Evolutionary conservation across 768 basidiomycete species (phyloP).

Genomic region (Leccinum barrowsii): DNA sequence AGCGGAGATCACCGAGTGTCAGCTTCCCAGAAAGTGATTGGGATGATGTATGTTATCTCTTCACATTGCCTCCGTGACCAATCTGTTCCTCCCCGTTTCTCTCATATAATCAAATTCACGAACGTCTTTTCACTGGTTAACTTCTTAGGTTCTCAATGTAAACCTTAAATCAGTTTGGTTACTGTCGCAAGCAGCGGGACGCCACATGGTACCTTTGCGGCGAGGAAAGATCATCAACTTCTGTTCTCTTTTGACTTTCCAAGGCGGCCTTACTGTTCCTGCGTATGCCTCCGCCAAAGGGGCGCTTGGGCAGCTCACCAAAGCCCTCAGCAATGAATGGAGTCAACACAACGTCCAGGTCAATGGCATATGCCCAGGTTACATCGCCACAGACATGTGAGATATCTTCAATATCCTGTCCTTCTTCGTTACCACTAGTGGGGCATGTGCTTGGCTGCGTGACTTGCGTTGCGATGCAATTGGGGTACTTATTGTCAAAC

Average conservation of each 20-base stretch:
- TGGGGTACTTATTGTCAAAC: slow-evolving; percentile 8
- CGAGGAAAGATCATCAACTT: slow-evolving; percentile 74
- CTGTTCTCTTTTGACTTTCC: slow-evolving; percentile 48
- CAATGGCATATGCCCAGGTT: slow-evolving; percentile 85
- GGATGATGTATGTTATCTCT: slow-evolving; percentile 56
- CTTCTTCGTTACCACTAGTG: not conserved
- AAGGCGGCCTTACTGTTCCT: slow-evolving; percentile 70
- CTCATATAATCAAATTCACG: slow-evolving; percentile 7
- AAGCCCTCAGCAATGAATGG: slow-evolving; percentile 94
- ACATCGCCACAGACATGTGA: slow-evolving; percentile 88
- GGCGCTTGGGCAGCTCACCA: slow-evolving; percentile 79
- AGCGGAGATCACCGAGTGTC: slow-evolving; percentile 56
- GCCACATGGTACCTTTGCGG: slow-evolving; percentile 78
- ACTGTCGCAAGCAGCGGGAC: slow-evolving; percentile 80
- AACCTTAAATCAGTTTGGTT: slow-evolving; percentile 89
- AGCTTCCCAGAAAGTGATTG: slow-evolving; percentile 65
- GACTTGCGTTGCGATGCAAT: slow-evolving; percentile 5
- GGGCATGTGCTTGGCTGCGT: slow-evolving; percentile 2
- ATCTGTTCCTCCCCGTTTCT: slow-evolving; percentile 2
- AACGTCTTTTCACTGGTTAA: slow-evolving; percentile 9
- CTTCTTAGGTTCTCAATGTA: slow-evolving; percentile 67
- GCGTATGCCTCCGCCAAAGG: slow-evolving; percentile 93
- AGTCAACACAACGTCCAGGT: slow-evolving; percentile 83
- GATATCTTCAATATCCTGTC: slow-evolving; percentile 19
- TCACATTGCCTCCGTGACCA: slow-evolving; percentile 23